Base-by-base conservation (phyloP, 768 basidiomycete species). In the Amanita exitialis region DNA sequence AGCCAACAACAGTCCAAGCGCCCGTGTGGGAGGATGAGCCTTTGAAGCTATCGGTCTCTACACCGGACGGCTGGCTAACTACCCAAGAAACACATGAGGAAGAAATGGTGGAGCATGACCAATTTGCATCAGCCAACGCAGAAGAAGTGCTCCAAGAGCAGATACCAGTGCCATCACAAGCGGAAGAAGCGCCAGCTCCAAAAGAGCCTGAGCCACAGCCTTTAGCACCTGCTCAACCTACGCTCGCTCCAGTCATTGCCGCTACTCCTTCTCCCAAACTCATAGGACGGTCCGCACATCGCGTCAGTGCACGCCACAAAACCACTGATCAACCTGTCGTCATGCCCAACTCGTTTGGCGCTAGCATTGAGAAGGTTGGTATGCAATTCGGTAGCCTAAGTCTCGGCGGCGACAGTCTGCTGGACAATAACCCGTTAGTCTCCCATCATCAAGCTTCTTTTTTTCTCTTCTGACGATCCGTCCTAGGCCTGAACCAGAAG, bases 331-430 rank as follows among this genome's bases (percentile, higher is more conserved):
- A 87, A 52, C 79, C 89, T 34, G 90, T 91, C 15, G 82, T 90
- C 51, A 82, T 90, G 78, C 87, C 89, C 1, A 75, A 76, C 39
- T 79, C 76, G 47, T 84, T 83, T 62, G 76, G 78, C 27, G 59
- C 76, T 30, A 74, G 74, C 15, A 62, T 86, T 20, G 88, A 90
- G 61, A 90, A 87, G 61, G 70, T 91, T 47, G 89, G 89, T 44
- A 90, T 92, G 89, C 88, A 90, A 60, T 92, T 92, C 61, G 89
- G 89, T 46, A 90, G 87, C 63, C 67, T 91, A 58, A 86, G 79
- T 63, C 73, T 92, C 32, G 80, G 79, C 30, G 85, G 82, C 6
- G 86, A 89, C 47, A 71, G 64, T 53, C 66, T 77, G n/a, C 63
- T 80, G 28, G 82, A 82, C 36, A 54, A 71, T 27, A 69, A 70